Conservation (phyloP, 768 basidiomycete species). For the Russula compacta region DNA sequence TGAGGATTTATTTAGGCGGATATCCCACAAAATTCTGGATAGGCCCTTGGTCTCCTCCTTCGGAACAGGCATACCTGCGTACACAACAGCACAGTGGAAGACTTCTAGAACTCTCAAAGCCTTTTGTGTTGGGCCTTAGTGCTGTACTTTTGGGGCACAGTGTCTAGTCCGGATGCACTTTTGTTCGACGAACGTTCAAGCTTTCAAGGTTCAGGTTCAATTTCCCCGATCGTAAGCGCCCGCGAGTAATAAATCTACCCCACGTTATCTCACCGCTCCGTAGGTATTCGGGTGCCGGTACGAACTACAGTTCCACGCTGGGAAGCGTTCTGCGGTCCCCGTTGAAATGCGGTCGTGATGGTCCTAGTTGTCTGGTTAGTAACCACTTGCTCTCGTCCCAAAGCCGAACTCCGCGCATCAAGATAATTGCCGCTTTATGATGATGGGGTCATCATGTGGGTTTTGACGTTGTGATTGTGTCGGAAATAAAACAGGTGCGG, state of each 20-base stretch:
- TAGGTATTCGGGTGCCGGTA: slow-evolving; percentile 3
- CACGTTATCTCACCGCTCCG: slow-evolving; percentile 2
- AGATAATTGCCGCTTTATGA: background rate
- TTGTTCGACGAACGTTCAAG: background rate
- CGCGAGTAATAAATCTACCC: background rate
- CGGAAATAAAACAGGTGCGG: background rate
- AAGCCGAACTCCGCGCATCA: slow-evolving; percentile 5
- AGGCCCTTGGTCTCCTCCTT: background rate
- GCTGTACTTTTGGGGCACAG: background rate
- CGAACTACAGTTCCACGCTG: background rate
- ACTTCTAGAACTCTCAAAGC: background rate
- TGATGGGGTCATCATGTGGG: slow-evolving; percentile 7
- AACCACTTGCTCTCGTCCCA: background rate
- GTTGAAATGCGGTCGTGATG: background rate
- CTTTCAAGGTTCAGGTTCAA: background rate
- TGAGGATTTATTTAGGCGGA: too few species aligned
- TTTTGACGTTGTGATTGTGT: background rate
- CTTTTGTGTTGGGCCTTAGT: background rate
- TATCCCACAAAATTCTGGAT: too few species aligned
- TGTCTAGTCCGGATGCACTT: background rate
- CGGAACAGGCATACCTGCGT: background rate
- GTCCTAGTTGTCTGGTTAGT: background rate
- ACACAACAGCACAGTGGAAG: background rate
- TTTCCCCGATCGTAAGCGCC: background rate
- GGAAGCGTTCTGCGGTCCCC: background rate